A percentile compares a stretch with the other conserved stretches of the same genome.
phyloP scores from a whole-genome alignment of 2,329 filamentous ascomycete species.

The Phialophora macrospora region DNA sequence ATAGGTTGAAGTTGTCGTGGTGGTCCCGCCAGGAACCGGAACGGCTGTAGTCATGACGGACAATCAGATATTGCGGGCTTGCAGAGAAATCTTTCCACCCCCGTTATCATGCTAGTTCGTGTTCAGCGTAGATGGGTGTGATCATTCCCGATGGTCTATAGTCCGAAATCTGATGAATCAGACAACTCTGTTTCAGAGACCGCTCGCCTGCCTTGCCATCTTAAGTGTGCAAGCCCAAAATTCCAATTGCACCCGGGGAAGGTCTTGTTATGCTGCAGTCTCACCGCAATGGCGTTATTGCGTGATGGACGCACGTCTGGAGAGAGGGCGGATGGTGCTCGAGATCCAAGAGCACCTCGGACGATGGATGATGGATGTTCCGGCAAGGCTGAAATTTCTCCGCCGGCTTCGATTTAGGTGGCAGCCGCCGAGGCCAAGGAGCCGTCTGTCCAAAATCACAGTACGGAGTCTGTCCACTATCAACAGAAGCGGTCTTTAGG shows the following conservation, averaged over 20 bases:
- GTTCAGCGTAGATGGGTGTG: background rate
- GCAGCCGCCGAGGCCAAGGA: no score
- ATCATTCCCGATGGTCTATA: background rate
- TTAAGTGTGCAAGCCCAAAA: background rate
- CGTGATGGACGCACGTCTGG: background rate
- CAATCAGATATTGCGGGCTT: background rate
- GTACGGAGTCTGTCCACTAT: background rate
- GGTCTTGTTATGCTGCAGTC: background rate
- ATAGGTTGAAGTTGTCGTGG: conserved; percentile 57
- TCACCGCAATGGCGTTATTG: background rate
- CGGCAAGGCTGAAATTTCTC: conserved; percentile 3
- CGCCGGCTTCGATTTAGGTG: background rate
- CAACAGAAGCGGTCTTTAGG: background rate
- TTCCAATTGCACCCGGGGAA: background rate
- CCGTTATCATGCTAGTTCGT: background rate
- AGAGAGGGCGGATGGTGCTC: background rate
- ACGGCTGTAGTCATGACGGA: conserved; percentile 14
- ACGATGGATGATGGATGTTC: conserved; percentile 1
- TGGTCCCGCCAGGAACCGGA: background rate
- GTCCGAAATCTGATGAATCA: background rate
- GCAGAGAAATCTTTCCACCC: background rate
- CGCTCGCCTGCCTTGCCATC: background rate
- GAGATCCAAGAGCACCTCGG: background rate
- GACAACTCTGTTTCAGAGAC: background rate
- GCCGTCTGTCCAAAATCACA: no score